These are phyloP conservation scores for Jasminum sambac DNA, from an alignment of 257 asterid genomes.

Conservation along the genomic window DNA sequence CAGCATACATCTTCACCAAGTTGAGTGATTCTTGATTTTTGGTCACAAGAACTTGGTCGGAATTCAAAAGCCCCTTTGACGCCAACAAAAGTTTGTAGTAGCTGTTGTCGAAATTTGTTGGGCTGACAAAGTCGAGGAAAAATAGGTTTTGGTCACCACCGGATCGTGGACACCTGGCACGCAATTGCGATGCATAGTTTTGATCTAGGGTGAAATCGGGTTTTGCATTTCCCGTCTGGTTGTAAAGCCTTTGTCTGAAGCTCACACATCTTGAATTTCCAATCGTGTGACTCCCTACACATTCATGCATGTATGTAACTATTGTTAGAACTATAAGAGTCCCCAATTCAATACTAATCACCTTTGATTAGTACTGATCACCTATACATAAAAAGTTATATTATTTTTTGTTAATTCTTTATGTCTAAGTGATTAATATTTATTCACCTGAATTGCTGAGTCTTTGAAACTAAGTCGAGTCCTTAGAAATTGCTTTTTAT, in stretches of 20 bases:
- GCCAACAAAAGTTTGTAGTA: constrained; percentile 75
- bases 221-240: constrained; percentile 61
- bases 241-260: constrained; percentile 90
- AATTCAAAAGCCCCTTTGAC: constrained; percentile 66
- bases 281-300: constrained; percentile 78
- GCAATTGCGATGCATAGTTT: constrained; percentile 58
- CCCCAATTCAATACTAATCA: too few species aligned
- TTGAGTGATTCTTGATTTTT: constrained; percentile 52
- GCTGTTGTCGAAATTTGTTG: constrained; percentile 68
- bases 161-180: constrained; percentile 63
- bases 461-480: too few species aligned
- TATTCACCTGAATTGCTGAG: too few species aligned
- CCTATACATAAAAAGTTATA: too few species aligned
- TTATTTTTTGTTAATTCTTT: too few species aligned
- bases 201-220: constrained; percentile 62
- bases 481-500: too few species aligned
- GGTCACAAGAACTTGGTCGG: constrained; percentile 78
- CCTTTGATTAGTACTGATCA: too few species aligned
- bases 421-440: too few species aligned
- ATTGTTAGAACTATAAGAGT: too few species aligned
- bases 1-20: constrained; percentile 71
- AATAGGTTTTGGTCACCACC: constrained; percentile 87
- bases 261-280: constrained; percentile 76
- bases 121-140: constrained; percentile 57
- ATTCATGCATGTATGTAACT: too few species aligned